phyloP scores from a whole-genome alignment of 2,329 filamentous ascomycete genomes.

The Ceratocystis diversiconidia region DNA sequence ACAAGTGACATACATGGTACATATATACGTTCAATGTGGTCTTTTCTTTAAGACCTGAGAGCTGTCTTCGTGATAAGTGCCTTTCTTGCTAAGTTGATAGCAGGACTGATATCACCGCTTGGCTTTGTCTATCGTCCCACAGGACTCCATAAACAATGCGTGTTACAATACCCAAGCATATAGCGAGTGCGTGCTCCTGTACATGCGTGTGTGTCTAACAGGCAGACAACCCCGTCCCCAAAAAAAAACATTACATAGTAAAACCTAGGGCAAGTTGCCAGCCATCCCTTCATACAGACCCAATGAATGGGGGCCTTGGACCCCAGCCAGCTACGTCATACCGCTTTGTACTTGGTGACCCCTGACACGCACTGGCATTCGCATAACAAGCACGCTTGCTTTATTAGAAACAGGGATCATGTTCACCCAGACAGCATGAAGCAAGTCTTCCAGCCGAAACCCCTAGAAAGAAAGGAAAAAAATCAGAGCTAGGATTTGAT shows the following conservation, averaged over 20 bases:
- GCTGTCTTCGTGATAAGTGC: not conserved
- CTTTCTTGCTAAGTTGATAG: not conserved
- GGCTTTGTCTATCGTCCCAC: not conserved
- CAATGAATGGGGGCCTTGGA: not conserved
- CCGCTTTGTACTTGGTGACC: conserved; percentile 2
- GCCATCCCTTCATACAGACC: not conserved
- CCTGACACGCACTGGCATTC: conserved; percentile 3
- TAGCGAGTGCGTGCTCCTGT: not conserved
- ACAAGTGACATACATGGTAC: not conserved
- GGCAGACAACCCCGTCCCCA: no score
- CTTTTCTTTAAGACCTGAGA: not conserved
- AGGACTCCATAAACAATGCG: not conserved
- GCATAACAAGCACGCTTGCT: not conserved
- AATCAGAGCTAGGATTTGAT: not conserved
- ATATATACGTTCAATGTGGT: not conserved
- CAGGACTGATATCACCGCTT: not conserved
- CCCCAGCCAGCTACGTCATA: conserved; percentile 5
- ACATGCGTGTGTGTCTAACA: no score
- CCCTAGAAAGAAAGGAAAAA: not conserved
- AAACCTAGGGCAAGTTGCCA: not conserved
- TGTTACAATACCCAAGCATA: not conserved
- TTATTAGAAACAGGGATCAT: not conserved
- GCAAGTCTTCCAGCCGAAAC: not conserved
- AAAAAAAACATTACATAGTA: not conserved
- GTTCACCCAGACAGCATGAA: not conserved